phyloP scores from a whole-genome alignment of 768 basidiomycete species.

The Collybia mongolica region DNA sequence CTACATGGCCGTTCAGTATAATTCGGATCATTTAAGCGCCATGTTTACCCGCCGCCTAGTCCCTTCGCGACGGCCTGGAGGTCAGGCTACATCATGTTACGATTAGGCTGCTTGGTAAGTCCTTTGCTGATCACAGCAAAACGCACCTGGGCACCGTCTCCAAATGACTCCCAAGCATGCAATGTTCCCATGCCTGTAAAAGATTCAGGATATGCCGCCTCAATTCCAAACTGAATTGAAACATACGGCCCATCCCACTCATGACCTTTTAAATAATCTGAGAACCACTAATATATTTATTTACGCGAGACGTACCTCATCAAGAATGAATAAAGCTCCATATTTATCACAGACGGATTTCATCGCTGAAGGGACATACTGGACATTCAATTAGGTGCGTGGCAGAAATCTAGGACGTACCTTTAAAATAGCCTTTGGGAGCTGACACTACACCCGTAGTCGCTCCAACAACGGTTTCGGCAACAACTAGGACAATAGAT shows the following conservation, averaged over 20 bases:
- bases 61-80: conserved; percentile 90
- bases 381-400: not conserved
- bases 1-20: conserved; percentile 30
- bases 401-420: conserved; percentile 12
- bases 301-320: conserved; percentile 53
- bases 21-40: too few species aligned
- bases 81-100: conserved; percentile 53
- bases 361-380: conserved; percentile 46
- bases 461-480: conserved; percentile 87
- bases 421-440: conserved; percentile 81
- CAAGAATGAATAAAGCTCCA: conserved; percentile 78
- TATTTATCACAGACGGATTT: conserved; percentile 79
- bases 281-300: not conserved
- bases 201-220: not conserved
- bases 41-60: conserved; percentile 76
- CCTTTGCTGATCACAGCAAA: not conserved
- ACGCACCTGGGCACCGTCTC: conserved; percentile 61
- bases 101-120: not conserved
- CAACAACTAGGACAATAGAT: conserved; percentile 51
- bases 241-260: conserved; percentile 88
- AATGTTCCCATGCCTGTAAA: conserved; percentile 79
- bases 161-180: conserved; percentile 84
- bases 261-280: conserved; percentile 50
- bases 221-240: not conserved
- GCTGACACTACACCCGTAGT: conserved; percentile 75